These are phyloP conservation scores for Tylopilus plumbeoviolaceoides DNA, from an alignment of 768 basidiomycete species.

Conservation along the genomic window DNA sequence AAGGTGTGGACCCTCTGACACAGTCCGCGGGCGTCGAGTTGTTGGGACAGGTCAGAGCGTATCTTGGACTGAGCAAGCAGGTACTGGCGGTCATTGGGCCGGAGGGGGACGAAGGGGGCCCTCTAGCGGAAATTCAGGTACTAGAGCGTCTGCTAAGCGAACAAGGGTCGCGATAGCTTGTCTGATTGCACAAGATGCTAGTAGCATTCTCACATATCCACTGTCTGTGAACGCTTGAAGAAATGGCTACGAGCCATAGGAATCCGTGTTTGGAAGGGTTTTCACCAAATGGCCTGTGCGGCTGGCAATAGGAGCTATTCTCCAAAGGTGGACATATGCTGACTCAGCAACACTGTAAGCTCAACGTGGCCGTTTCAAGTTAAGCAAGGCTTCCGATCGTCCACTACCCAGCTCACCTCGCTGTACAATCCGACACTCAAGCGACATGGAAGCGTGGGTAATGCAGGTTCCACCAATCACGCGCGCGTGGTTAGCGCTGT, in stretches of 20 bases:
- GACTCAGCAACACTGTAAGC: conserved; percentile 17
- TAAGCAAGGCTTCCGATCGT: background rate
- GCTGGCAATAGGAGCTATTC: too few species aligned
- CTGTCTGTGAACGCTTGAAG: too few species aligned
- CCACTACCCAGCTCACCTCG: background rate
- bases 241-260: too few species aligned
- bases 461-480: conserved; percentile 90
- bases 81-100: conserved; percentile 48
- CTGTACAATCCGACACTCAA: background rate
- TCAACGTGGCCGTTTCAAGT: conserved; percentile 10
- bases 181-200: too few species aligned
- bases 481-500: conserved; percentile 76
- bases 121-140: conserved; percentile 47
- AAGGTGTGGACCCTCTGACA: conserved; percentile 9
- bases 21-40: conserved; percentile 15
- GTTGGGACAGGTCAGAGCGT: conserved; percentile 31
- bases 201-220: too few species aligned
- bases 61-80: conserved; percentile 38
- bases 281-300: too few species aligned
- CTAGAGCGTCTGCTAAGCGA: conserved; percentile 40
- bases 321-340: background rate
- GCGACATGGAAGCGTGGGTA: conserved; percentile 83
- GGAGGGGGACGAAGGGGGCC: conserved; percentile 64
- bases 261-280: too few species aligned
- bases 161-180: conserved; percentile 1